These are phyloP conservation scores for Neurospora sublineolata DNA, from an alignment of 495 filamentous ascomycete species.

Conservation along the genomic window DNA sequence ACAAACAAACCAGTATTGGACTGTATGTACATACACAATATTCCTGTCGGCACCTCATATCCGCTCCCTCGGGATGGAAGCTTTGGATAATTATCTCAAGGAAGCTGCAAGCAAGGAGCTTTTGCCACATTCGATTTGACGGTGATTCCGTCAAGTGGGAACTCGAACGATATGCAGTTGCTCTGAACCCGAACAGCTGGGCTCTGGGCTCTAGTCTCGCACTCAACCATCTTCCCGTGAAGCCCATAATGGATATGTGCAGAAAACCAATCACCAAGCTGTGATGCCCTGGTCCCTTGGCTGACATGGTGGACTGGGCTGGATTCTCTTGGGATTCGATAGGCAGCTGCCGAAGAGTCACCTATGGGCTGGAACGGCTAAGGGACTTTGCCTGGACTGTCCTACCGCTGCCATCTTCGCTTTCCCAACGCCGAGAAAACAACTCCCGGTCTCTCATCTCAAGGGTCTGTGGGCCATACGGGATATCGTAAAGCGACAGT, in stretches of 20 bases:
- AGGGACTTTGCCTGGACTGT: not conserved
- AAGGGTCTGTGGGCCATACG: not conserved
- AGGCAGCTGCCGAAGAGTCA: not conserved
- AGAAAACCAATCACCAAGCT: not conserved
- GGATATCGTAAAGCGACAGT: not conserved
- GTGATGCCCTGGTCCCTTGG: not conserved
- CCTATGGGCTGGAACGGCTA: not conserved
- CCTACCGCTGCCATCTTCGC: not conserved
- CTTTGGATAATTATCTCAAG: not conserved
- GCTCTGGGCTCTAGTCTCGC: not conserved
- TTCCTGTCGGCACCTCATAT: not conserved
- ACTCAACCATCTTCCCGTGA: not conserved
- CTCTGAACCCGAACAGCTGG: not conserved
- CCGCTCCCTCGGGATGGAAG: not conserved
- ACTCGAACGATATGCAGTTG: not conserved
- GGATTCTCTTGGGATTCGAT: not conserved
- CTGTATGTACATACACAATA: too few relatives aligned
- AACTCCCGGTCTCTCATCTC: not conserved
- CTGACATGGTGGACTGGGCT: not conserved
- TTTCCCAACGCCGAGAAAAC: not conserved
- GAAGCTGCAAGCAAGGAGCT: not conserved
- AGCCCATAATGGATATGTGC: not conserved
- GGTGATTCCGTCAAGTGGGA: not conserved
- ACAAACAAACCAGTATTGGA: too few relatives aligned
- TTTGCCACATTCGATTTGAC: not conserved